Evolutionary conservation across 768 basidiomycete genomes (phyloP).

Genomic region (Agaricus blazei): DNA sequence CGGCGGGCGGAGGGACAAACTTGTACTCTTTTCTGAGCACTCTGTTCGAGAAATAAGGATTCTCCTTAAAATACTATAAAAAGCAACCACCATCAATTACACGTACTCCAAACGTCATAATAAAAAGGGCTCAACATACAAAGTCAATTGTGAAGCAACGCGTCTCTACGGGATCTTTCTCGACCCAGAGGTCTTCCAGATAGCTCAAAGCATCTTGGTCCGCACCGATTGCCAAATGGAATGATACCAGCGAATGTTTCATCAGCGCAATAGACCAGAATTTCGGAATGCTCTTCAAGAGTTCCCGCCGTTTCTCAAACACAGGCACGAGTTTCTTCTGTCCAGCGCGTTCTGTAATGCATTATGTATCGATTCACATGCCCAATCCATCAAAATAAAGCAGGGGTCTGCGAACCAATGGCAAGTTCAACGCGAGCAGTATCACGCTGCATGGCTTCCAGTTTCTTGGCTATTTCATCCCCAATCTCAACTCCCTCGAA

Average conservation of each 20-base stretch:
- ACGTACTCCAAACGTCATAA: not conserved
- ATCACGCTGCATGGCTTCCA: constrained; percentile 62
- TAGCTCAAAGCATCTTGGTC: constrained; percentile 82
- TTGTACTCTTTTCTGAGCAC: constrained; percentile 83
- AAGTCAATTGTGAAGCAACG: constrained; percentile 85
- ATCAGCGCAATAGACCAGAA: constrained; percentile 87
- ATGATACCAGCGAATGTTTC: constrained; percentile 60
- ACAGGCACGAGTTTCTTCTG: constrained; percentile 52
- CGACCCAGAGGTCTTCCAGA: constrained; percentile 83
- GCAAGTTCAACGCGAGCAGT: constrained; percentile 66
- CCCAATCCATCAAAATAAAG: not conserved
- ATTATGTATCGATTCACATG: constrained; percentile 6
- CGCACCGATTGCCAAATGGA: constrained; percentile 64
- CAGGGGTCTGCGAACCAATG: constrained; percentile 47
- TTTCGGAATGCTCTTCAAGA: constrained; percentile 61
- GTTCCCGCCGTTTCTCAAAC: constrained; percentile 66
- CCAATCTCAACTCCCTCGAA: constrained; percentile 62
- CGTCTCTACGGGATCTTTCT: constrained; percentile 66
- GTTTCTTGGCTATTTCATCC: constrained; percentile 67
- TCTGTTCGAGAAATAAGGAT: constrained; percentile 74
- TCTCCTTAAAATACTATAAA: constrained; percentile 75
- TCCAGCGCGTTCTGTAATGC: constrained; percentile 54
- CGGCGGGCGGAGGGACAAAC: constrained; percentile 50
- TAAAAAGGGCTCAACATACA: constrained; percentile 44
- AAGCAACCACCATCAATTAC: not conserved